These are phyloP conservation scores for Zygoascus sp. DNA, from an alignment of 1,139 yeast species.

Conservation along the genomic window DNA sequence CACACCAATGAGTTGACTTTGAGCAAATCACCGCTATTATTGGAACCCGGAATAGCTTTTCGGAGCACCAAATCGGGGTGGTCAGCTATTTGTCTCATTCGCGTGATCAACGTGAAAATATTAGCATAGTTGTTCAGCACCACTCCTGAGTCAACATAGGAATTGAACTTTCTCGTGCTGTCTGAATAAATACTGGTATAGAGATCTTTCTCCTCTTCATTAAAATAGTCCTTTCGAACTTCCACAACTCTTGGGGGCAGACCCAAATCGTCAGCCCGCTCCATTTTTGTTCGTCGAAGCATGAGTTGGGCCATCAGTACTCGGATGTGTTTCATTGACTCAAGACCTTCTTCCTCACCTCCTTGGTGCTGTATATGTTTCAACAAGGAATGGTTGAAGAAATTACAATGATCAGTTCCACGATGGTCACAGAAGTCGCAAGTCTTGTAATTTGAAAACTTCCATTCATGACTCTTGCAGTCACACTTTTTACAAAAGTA, in stretches of 20 bases:
- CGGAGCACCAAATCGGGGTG: slow-evolving; percentile 94
- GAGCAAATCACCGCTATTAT: slow-evolving; percentile 20
- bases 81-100: slow-evolving; percentile 97
- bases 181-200: slow-evolving; percentile 85
- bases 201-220: slow-evolving; percentile 90
- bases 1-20: slow-evolving; percentile 69
- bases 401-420: slow-evolving; percentile 91
- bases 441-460: slow-evolving; percentile 70
- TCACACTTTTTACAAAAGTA: slow-evolving; percentile 91
- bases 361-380: slow-evolving; percentile 87
- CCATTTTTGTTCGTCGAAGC: slow-evolving; percentile 91
- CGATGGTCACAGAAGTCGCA: slow-evolving; percentile 87
- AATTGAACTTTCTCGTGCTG: slow-evolving; percentile 72
- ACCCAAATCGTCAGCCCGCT: slow-evolving; percentile 95
- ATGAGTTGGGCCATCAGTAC: slow-evolving; percentile 68
- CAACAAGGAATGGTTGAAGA: slow-evolving; percentile 90
- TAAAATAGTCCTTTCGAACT: slow-evolving; percentile 77
- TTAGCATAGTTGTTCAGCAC: slow-evolving; percentile 94
- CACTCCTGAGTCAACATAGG: slow-evolving; percentile 92
- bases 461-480: slow-evolving; percentile 78
- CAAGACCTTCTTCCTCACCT: slow-evolving; percentile 71
- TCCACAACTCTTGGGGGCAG: slow-evolving; percentile 92
- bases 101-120: slow-evolving; percentile 87
- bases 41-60: slow-evolving; percentile 34
- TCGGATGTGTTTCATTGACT: slow-evolving; percentile 74